A percentile compares a stretch with the other conserved stretches of the same genome.
phyloP scores from a whole-genome alignment of 1,284 basidiomycete species.

The Ceraceosorus bombacis region DNA sequence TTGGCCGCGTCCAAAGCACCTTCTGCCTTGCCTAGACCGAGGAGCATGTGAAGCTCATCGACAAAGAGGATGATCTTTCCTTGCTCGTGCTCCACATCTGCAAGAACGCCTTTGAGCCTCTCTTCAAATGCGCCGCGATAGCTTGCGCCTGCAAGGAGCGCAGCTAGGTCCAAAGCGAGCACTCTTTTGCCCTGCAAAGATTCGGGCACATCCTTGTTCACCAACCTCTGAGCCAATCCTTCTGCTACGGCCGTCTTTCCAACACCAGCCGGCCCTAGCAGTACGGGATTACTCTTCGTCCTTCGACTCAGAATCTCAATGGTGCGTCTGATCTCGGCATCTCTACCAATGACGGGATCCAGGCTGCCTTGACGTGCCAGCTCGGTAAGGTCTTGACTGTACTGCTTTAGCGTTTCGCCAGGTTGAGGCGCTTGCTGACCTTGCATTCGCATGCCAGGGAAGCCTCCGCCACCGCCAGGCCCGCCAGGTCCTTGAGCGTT shows the following conservation, averaged over 20 bases:
- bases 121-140: slow-evolving; percentile 98
- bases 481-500: too few relatives aligned
- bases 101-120: slow-evolving; percentile 80
- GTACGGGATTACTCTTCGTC: slow-evolving; percentile 66
- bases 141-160: slow-evolving; percentile 90
- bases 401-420: slow-evolving; percentile 26
- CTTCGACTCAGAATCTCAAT: slow-evolving; percentile 60
- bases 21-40: slow-evolving; percentile 37
- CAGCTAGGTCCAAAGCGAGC: slow-evolving; percentile 75
- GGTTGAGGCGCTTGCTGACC: slow-evolving; percentile 16
- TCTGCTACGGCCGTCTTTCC: slow-evolving; percentile 70
- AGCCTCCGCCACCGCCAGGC: slow-evolving; percentile 12
- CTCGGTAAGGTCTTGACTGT: slow-evolving; percentile 25
- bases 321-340: slow-evolving; percentile 72
- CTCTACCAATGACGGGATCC: slow-evolving; percentile 53
- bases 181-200: slow-evolving; percentile 49
- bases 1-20: slow-evolving; percentile 45
- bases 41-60: slow-evolving; percentile 61
- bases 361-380: slow-evolving; percentile 28
- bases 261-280: slow-evolving; percentile 50
- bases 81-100: slow-evolving; percentile 71
- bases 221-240: slow-evolving; percentile 77
- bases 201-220: slow-evolving; percentile 79
- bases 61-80: slow-evolving; percentile 85
- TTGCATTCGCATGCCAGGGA: slow-evolving; percentile 15